phyloP scores from a whole-genome alignment of 2,329 filamentous ascomycete species.

The Colletotrichum noveboracense region DNA sequence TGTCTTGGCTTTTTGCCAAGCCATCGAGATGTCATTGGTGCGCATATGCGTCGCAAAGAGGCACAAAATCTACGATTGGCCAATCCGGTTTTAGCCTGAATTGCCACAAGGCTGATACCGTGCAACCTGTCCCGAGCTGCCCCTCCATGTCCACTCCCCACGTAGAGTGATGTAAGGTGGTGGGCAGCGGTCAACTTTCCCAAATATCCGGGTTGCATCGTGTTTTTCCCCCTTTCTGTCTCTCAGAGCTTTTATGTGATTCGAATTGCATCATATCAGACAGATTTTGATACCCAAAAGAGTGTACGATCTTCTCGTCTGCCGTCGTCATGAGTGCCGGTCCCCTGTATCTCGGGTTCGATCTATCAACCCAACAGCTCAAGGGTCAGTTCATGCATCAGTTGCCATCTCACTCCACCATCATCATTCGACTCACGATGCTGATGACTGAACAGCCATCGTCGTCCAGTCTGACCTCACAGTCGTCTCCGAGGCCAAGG shows the following conservation, averaged over 20 bases:
- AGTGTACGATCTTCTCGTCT: neutral
- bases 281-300: neutral
- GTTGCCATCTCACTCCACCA: neutral
- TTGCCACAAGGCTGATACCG: constrained; percentile 14
- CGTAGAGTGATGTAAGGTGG: constrained; percentile 17
- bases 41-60: constrained; percentile 3
- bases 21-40: constrained; percentile 12
- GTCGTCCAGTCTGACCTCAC: constrained; percentile 84
- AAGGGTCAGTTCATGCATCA: constrained; percentile 67
- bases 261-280: neutral
- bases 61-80: constrained; percentile 1
- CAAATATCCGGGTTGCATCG: neutral
- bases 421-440: neutral
- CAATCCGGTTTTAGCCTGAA: constrained; percentile 18
- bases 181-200: constrained; percentile 6
- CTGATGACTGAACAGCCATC: constrained; percentile 61
- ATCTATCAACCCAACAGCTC: constrained; percentile 95
- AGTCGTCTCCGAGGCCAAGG: constrained; percentile 83
- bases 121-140: constrained; percentile 14
- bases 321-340: constrained; percentile 31
- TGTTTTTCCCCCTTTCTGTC: neutral
- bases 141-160: constrained; percentile 18
- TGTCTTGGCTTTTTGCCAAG: constrained; percentile 11
- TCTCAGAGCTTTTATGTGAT: neutral
- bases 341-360: constrained; percentile 87